A percentile compares a stretch with the other conserved stretches of the same genome.
These are phyloP conservation scores for Amaranthus palmeri DNA, from an alignment of 148 eudicot genomes.

Conservation along the genomic window DNA sequence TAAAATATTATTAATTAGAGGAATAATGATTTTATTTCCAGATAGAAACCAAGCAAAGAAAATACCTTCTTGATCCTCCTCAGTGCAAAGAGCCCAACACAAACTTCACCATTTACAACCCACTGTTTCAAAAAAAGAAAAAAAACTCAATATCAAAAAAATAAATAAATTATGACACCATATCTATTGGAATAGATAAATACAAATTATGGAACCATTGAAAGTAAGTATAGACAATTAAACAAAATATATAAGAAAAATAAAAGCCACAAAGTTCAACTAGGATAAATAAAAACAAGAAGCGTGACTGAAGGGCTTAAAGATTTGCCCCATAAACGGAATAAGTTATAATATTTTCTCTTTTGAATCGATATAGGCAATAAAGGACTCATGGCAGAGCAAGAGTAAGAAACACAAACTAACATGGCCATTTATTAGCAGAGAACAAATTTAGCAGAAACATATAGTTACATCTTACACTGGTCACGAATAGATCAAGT, in stretches of 20 bases:
- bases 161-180: not conserved
- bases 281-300: too few species aligned
- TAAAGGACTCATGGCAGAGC: too few species aligned
- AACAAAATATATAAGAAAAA: not conserved
- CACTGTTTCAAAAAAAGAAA: slow-evolving; percentile 58
- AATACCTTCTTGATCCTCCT: slow-evolving; percentile 76
- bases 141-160: slow-evolving; percentile 1
- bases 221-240: not conserved
- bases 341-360: too few species aligned
- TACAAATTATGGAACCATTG: not conserved
- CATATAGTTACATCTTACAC: too few species aligned
- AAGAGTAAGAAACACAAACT: too few species aligned
- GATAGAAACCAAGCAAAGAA: not conserved
- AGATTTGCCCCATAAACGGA: too few species aligned
- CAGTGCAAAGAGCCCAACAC: slow-evolving; percentile 85
- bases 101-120: slow-evolving; percentile 99
- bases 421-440: too few species aligned
- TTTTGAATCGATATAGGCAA: too few species aligned
- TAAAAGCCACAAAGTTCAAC: not conserved
- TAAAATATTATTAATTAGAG: not conserved
- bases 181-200: not conserved
- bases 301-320: too few species aligned
- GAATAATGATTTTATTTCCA: not conserved
- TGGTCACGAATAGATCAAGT: too few species aligned
- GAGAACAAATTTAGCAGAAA: too few species aligned